phyloP scores from a whole-genome alignment of 2,329 filamentous ascomycete genomes.

The Cryphonectria parasitica region DNA sequence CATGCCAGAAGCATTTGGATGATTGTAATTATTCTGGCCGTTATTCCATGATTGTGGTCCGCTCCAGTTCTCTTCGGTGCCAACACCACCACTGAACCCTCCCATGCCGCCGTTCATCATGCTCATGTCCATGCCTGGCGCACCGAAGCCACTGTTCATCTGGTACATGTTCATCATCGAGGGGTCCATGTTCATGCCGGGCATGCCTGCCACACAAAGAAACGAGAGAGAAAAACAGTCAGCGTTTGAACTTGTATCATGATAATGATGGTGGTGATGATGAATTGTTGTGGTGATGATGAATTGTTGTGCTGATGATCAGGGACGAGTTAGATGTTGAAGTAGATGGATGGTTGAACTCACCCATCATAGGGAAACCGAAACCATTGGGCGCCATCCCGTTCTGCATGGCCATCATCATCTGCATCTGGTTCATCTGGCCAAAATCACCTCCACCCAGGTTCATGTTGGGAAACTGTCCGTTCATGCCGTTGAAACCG shows the following conservation, averaged over 20 bases:
- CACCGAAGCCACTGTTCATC: constrained; percentile 76
- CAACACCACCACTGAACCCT: constrained; percentile 67
- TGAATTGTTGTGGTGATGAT: too few relatives aligned
- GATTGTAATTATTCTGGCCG: constrained; percentile 87
- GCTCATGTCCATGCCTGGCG: constrained; percentile 74
- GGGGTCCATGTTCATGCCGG: constrained; percentile 83
- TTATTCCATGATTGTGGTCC: constrained; percentile 81
- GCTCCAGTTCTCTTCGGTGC: constrained; percentile 80
- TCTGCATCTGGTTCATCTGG: constrained; percentile 65
- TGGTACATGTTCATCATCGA: constrained; percentile 72
- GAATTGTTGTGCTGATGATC: too few relatives aligned
- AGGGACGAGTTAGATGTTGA: too few relatives aligned
- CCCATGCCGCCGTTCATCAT: constrained; percentile 82
- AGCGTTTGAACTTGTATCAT: constrained; percentile 32
- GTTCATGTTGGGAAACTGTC: constrained; percentile 61
- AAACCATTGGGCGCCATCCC: constrained; percentile 63
- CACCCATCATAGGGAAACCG: constrained; percentile 85
- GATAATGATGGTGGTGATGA: too few relatives aligned
- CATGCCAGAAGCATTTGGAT: constrained; percentile 82
- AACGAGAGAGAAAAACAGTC: neutral
- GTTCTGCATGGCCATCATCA: constrained; percentile 78
- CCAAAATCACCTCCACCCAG: constrained; percentile 70
- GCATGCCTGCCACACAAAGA: constrained; percentile 62
- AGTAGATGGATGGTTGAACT: constrained; percentile 41
- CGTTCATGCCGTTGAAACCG: constrained; percentile 46